Percentiles rank a stretch among this genome's conserved stretches.
phyloP scores from a whole-genome alignment of 2,329 filamentous ascomycete species.

The Stenocarpella maydis region DNA sequence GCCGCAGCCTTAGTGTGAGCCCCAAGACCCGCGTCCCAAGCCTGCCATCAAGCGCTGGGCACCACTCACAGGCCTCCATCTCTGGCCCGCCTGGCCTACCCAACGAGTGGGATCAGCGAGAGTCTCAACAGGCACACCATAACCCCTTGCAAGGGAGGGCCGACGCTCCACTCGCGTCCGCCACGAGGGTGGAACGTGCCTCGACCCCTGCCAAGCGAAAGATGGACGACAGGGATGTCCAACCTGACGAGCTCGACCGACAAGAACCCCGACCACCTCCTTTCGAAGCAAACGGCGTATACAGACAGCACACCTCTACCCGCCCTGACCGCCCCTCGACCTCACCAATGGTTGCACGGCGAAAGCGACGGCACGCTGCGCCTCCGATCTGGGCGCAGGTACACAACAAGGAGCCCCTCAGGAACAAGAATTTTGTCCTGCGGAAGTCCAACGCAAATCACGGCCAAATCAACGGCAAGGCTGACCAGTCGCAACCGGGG shows the following conservation, averaged over 20 bases:
- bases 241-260: conserved; percentile 60
- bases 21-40: conserved; percentile 75
- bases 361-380: conserved; percentile 48
- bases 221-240: conserved; percentile 57
- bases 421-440: conserved; percentile 55
- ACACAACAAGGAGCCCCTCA: conserved; percentile 48
- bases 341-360: conserved; percentile 48
- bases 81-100: conserved; percentile 35
- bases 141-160: conserved; percentile 36
- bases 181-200: conserved; percentile 42
- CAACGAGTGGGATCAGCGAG: conserved; percentile 35
- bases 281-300: conserved; percentile 56
- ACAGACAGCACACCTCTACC: conserved; percentile 36
- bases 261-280: conserved; percentile 58
- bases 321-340: conserved; percentile 40
- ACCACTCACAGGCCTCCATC: conserved; percentile 37
- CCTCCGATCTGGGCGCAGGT: conserved; percentile 60
- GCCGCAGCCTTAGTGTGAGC: conserved; percentile 77
- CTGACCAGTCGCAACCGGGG: conserved; percentile 36
- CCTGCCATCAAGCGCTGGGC: conserved; percentile 54
- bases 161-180: conserved; percentile 38
- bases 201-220: conserved; percentile 57
- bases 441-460: conserved; percentile 45
- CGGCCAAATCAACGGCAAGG: conserved; percentile 50
- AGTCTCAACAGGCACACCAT: conserved; percentile 37